Evolutionary conservation across 768 basidiomycete genomes (phyloP).

Genomic region (Mycena metata): DNA sequence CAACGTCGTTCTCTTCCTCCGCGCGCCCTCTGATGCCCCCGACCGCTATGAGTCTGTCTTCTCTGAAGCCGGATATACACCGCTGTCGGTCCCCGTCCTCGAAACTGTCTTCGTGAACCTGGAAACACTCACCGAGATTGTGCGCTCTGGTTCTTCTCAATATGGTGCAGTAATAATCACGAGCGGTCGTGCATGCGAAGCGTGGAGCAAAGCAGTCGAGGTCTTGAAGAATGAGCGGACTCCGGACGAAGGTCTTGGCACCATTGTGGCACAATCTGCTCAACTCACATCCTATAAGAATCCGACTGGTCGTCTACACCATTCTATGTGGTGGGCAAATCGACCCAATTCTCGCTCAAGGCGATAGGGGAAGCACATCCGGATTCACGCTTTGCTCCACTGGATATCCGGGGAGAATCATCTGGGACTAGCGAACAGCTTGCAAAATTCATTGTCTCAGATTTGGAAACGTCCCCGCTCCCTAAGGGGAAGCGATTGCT

Average conservation of each 20-base stretch:
- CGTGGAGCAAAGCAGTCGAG: slow-evolving; percentile 68
- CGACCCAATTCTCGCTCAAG: slow-evolving; percentile 66
- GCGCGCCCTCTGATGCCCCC: slow-evolving; percentile 50
- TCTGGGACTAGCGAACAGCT: slow-evolving; percentile 80
- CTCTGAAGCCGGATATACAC: slow-evolving; percentile 58
- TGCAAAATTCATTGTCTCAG: slow-evolving; percentile 70
- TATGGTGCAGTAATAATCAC: slow-evolving; percentile 81
- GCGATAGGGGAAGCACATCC: slow-evolving; percentile 48
- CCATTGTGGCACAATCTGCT: slow-evolving; percentile 1
- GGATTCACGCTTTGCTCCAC: slow-evolving; percentile 43
- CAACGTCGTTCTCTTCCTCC: slow-evolving; percentile 61
- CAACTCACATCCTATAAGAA: slow-evolving; percentile 37
- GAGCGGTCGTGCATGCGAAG: slow-evolving; percentile 82
- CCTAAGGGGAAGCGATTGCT: slow-evolving; percentile 56
- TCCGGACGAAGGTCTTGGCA: slow-evolving; percentile 8
- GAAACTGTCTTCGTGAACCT: slow-evolving; percentile 73
- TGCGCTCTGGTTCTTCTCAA: slow-evolving; percentile 58
- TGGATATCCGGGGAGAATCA: slow-evolving; percentile 57
- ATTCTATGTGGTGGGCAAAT: slow-evolving; percentile 85
- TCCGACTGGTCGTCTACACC: slow-evolving; percentile 69
- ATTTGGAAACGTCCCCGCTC: slow-evolving; percentile 39
- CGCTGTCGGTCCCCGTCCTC: slow-evolving; percentile 78
- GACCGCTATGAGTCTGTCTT: slow-evolving; percentile 76
- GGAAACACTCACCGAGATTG: slow-evolving; percentile 55
- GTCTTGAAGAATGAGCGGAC: slow-evolving; percentile 18